Base-by-base conservation (phyloP, 179 eudicot species). In the Camellia oleifera region DNA sequence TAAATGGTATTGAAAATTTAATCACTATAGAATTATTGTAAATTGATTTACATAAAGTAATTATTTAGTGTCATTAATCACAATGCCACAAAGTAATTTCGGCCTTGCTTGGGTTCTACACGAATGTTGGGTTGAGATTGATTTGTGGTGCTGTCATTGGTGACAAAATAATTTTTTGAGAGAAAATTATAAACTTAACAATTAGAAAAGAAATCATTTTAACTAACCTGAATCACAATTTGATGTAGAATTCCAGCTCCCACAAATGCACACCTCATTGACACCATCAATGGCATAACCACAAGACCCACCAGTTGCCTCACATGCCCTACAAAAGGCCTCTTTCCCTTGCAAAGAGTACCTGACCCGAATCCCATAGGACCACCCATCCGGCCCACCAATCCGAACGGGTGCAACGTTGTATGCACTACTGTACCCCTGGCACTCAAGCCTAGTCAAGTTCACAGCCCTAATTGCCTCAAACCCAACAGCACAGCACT, bases 371-470 rank as follows among this genome's bases (percentile, higher is more conserved):
- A 96, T 96, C 71, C 99, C 99, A 74, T 91, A 96, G 17, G 91
- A 85, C 99, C 99, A 96, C 82, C 84, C 90, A 65, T 78, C 88
- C 5, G 99, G 88, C 83, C 97, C 94, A 45, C 81, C 85, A 3
- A 87, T 82, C 69, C 86, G 82, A 15, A 93, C 12, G 2, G 99
- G 99, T 2, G 99, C 98, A 64, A 91, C 80, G 74, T 74, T 93
- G 75, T 92, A 96, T 6, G 97, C 99, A 74, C 99, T 96, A 79
- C 98, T 96, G 71, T 94, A 96, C 66, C 98, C 99, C 77, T 94
- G 91, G 67, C 99, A 96, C 4, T 89, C 97, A 5, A 96, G 90
- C 60, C 82, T 90, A 0, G 90, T 90, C 0, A 96, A 88, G 70
- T 96, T 96, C 52, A 96, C 83, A 72, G 87, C 89, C 85, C 85